Conservation (phyloP, 805 yeast genomes). For the Wickerhamiella sergipiensis region DNA sequence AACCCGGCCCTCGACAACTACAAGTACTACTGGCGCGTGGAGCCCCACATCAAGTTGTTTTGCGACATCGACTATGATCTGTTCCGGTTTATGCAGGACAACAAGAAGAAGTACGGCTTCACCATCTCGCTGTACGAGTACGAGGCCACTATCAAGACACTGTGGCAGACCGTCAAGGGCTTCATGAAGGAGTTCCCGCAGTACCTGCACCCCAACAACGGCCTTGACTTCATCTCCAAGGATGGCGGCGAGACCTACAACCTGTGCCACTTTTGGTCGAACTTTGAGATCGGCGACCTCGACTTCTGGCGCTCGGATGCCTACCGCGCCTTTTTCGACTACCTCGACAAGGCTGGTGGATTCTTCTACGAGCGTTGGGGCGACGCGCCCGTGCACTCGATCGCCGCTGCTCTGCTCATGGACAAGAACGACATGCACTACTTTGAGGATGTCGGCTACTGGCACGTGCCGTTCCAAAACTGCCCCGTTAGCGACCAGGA, state of each 20-base stretch:
- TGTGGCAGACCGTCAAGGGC: slow-evolving; percentile 61
- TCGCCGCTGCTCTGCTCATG: slow-evolving; percentile 52
- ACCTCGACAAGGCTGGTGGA: slow-evolving; percentile 57
- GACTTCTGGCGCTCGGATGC: slow-evolving; percentile 48
- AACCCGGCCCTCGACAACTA: slow-evolving; percentile 52
- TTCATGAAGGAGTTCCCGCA: slow-evolving; percentile 50
- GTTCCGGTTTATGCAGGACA: slow-evolving; percentile 68
- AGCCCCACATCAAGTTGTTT: slow-evolving; percentile 60
- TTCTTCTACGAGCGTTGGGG: slow-evolving; percentile 88
- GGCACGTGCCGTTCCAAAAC: slow-evolving; percentile 45
- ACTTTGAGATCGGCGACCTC: slow-evolving; percentile 63
- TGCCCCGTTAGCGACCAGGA: slow-evolving; percentile 44
- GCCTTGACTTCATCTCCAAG: slow-evolving; percentile 58
- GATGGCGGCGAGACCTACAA: slow-evolving; percentile 62
- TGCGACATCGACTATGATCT: slow-evolving; percentile 73
- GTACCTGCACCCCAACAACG: slow-evolving; percentile 43
- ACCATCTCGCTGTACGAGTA: slow-evolving; percentile 62
- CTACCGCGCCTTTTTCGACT: slow-evolving; percentile 47
- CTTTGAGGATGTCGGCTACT: slow-evolving; percentile 65
- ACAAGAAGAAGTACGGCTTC: slow-evolving; percentile 61
- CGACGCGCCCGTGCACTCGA: slow-evolving; percentile 81
- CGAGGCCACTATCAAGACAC: slow-evolving; percentile 53
- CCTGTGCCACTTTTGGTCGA: slow-evolving; percentile 80
- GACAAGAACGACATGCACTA: slow-evolving; percentile 47
- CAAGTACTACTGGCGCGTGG: slow-evolving; percentile 90